Evolutionary conservation across 148 eudicot species (phyloP).

Genomic region (Beta vulgaris): DNA sequence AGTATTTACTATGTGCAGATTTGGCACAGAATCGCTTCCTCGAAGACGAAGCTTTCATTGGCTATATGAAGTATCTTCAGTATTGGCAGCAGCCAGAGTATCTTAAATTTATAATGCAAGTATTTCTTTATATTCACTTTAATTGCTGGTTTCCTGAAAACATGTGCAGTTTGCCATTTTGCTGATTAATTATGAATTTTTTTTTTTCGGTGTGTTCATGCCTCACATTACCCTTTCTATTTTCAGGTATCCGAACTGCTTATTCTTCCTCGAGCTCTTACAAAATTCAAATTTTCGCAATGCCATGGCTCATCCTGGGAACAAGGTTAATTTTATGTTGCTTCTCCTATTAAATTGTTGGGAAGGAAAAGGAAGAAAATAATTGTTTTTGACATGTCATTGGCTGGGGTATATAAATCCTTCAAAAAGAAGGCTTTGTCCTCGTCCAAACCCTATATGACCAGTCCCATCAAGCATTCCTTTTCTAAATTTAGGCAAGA

Average conservation of each 20-base stretch:
- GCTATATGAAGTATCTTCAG: conserved; percentile 92
- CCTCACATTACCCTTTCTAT: background rate
- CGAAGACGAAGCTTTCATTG: conserved; percentile 94
- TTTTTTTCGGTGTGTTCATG: background rate
- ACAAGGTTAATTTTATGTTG: conserved; percentile 51
- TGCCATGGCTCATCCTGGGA: conserved; percentile 96
- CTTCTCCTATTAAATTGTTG: conserved; percentile 8
- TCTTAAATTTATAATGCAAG: conserved; percentile 85
- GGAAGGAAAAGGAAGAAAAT: background rate
- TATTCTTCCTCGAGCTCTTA: conserved; percentile 87
- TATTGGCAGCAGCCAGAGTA: conserved; percentile 98
- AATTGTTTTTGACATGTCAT: background rate
- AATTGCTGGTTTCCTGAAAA: background rate
- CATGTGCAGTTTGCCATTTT: background rate
- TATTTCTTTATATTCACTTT: background rate
- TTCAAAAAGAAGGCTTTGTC: background rate
- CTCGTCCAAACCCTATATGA: background rate
- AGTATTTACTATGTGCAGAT: conserved; percentile 39
- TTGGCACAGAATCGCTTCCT: conserved; percentile 95
- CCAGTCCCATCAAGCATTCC: background rate
- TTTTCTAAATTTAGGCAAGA: background rate
- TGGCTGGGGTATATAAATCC: background rate
- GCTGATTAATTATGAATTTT: no score
- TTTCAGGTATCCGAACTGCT: conserved; percentile 91
- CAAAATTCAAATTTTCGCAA: conserved; percentile 78